Percentiles rank a stretch among this genome's conserved stretches.
phyloP scores from a whole-genome alignment of 768 basidiomycete genomes.

The Collybia sordida region DNA sequence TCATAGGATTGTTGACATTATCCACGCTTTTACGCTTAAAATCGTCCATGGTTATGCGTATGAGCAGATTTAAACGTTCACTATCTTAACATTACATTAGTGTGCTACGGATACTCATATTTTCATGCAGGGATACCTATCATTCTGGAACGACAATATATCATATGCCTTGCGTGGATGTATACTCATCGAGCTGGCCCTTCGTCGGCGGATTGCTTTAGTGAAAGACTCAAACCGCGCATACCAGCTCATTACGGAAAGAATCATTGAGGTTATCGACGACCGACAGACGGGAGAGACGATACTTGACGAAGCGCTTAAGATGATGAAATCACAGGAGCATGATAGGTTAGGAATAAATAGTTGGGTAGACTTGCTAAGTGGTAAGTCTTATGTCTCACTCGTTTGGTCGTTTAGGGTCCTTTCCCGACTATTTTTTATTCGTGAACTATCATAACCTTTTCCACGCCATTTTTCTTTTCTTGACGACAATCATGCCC shows the following conservation, averaged over 20 bases:
- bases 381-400: slow-evolving; percentile 55
- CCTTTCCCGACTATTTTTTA: background rate
- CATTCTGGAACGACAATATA: slow-evolving; percentile 99
- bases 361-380: slow-evolving; percentile 93
- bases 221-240: slow-evolving; percentile 80
- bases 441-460: no score
- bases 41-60: no score
- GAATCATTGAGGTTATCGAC: slow-evolving; percentile 89
- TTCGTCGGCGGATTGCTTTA: slow-evolving; percentile 91
- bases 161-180: slow-evolving; percentile 98
- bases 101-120: background rate
- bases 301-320: slow-evolving; percentile 91
- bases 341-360: slow-evolving; percentile 77
- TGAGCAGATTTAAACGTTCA: slow-evolving; percentile 3
- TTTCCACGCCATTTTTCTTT: no score
- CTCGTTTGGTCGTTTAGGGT: background rate
- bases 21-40: no score
- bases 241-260: slow-evolving; percentile 73
- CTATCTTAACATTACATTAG: slow-evolving; percentile 6
- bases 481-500: background rate
- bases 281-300: slow-evolving; percentile 95
- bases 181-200: slow-evolving; percentile 94
- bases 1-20: no score
- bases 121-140: slow-evolving; percentile 72
- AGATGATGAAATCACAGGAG: slow-evolving; percentile 89